Percentiles rank a stretch among this genome's conserved stretches.
Evolutionary conservation across 2,329 filamentous ascomycete species (phyloP).

Genomic region (Claviceps sp.): DNA sequence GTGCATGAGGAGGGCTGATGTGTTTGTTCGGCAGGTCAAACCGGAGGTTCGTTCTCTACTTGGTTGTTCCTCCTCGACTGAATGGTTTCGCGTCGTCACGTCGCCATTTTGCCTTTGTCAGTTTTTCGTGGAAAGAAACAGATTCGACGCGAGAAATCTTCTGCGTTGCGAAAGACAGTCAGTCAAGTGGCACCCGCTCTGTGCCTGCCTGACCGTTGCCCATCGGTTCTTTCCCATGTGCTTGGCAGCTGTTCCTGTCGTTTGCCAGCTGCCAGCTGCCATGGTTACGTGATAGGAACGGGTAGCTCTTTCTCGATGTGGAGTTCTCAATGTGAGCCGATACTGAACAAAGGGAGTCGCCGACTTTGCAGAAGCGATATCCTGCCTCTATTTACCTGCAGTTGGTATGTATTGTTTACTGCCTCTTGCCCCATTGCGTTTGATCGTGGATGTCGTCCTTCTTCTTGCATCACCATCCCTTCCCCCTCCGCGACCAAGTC

Average conservation of each 20-base stretch:
- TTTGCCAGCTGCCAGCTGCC: conserved; percentile 4
- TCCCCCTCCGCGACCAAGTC: not conserved
- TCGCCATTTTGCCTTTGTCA: not conserved
- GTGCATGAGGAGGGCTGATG: not conserved
- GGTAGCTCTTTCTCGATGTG: conserved; percentile 2
- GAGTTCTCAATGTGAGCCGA: conserved; percentile 3
- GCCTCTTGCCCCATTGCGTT: not conserved
- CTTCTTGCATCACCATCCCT: not conserved
- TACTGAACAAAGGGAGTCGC: conserved; percentile 5
- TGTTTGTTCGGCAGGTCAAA: not conserved
- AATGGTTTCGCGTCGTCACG: not conserved
- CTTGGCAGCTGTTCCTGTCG: not conserved
- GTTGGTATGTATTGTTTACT: conserved; percentile 1
- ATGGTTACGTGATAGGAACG: not conserved
- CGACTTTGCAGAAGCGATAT: not conserved
- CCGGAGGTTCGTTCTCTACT: not conserved
- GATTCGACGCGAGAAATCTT: not conserved
- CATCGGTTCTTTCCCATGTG: not conserved
- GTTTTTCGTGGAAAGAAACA: not conserved
- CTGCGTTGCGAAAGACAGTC: not conserved
- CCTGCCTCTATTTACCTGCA: not conserved
- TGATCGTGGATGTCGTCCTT: not conserved
- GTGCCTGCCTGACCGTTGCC: not conserved
- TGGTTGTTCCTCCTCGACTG: not conserved
- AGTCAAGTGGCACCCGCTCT: not conserved